Evolutionary conservation across 2,329 filamentous ascomycete genomes (phyloP), one percentile per base, ranked within the genome.

Genomic region (Furcasterigmium furcatum): DNA sequence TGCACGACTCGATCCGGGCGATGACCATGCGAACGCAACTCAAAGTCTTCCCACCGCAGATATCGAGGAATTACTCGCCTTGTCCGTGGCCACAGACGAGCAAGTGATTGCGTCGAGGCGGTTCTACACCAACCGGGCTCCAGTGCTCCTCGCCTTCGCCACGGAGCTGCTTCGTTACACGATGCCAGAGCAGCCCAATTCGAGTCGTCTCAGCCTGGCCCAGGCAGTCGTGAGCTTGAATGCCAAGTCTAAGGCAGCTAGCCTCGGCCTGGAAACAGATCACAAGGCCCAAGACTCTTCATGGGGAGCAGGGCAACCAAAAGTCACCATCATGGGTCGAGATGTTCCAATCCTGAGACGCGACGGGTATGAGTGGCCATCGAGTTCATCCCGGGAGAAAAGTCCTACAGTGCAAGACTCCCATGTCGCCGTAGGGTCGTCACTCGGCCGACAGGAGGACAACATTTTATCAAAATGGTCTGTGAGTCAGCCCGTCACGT

Each of bases 221-320:
- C 90, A 95, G 63, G 89, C 88, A 1, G 84, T 94, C 2, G 87
- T 95, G 14, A 91, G 88, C 59, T 82, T 83, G 22, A 94, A 92
- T 59, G 90, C 87, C 49, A 79, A 84, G 52, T 82, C 80, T 29
- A 91, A 91, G 65, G 90, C 90, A 9, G 75, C 84, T 22, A 86
- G 79, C 51, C 67, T 95, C 24, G 90, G 90, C 0, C 70, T 95
- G 18, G 82, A 87, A 50, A 79, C 73, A 42, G 80, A 80, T 0
- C 72, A 76, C 8, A 76, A 75, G 30, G 85, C 82, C 0, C 85
- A 88, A 38, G 80, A 88, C 32, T 80, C 87, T 56, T 84, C 82
- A 0, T 87, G 85, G 74, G 86, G 85, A 0, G 76, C 85, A 47
- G 88, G 89, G 0, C 88, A 94, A 62, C 88, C 89, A 1, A 76